These are phyloP conservation scores for Neurospora sp. DNA, from an alignment of 495 filamentous ascomycete genomes.

Conservation along the genomic window DNA sequence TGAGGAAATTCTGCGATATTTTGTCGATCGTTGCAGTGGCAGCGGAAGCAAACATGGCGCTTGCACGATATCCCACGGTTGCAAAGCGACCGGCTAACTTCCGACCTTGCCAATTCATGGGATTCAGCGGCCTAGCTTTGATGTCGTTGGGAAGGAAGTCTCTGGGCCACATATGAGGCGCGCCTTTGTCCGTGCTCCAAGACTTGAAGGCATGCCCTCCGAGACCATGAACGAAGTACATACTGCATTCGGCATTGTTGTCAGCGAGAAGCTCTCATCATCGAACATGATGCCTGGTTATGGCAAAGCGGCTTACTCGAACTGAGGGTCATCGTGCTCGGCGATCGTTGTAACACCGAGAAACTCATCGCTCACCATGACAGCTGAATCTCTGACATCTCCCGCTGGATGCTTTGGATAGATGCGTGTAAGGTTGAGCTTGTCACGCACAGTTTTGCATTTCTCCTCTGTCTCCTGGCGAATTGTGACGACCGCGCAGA, in stretches of 20 bases:
- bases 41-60: background rate
- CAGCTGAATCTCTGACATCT: background rate
- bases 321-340: conserved; percentile 11
- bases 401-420: background rate
- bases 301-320: conserved; percentile 4
- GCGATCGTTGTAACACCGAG: conserved; percentile 11
- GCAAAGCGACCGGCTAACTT: conserved; percentile 5
- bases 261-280: background rate
- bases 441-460: conserved; percentile 2
- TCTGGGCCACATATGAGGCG: conserved; percentile 9
- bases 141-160: conserved; percentile 8
- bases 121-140: conserved; percentile 1
- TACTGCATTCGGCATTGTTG: background rate
- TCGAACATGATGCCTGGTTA: background rate
- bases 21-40: conserved; percentile 9
- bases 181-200: conserved; percentile 7
- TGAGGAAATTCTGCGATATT: conserved; percentile 7
- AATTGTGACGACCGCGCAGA: conserved; percentile 6
- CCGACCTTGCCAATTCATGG: background rate
- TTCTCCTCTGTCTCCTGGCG: conserved; percentile 2
- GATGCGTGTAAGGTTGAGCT: conserved; percentile 1
- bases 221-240: conserved; percentile 13
- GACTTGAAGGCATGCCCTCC: conserved; percentile 11
- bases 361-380: conserved; percentile 9
- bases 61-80: conserved; percentile 7